phyloP scores from a whole-genome alignment of 2,329 filamentous ascomycete species.

The Bipolaris bicolor region DNA sequence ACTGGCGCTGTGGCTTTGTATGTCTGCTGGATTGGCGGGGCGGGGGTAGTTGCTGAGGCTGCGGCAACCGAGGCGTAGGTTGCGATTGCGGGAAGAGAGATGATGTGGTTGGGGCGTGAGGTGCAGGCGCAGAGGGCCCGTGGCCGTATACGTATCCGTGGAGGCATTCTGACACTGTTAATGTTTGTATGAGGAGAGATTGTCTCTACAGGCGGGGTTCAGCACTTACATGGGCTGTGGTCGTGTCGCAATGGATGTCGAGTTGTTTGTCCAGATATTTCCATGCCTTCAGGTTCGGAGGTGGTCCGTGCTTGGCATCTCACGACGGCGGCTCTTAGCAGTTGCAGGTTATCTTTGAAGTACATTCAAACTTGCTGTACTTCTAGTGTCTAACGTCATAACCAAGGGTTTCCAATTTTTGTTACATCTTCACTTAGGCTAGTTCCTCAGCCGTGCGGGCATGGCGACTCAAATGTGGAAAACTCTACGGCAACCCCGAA shows the following conservation, averaged over 20 bases:
- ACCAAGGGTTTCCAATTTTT: background rate
- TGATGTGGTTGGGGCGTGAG: constrained; percentile 33
- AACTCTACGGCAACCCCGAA: constrained; percentile 23
- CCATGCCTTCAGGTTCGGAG: constrained; percentile 22
- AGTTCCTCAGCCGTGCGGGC: constrained; percentile 16
- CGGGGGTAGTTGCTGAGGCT: constrained; percentile 58
- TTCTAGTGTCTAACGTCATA: background rate
- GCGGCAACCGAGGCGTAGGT: constrained; percentile 59
- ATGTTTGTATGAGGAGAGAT: background rate
- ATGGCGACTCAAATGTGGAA: constrained; percentile 39
- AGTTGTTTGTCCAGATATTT: constrained; percentile 38
- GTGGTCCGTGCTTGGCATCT: constrained; percentile 33
- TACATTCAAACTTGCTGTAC: background rate
- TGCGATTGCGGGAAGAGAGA: constrained; percentile 42
- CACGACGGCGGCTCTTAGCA: constrained; percentile 19
- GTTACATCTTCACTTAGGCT: background rate
- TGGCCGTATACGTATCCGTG: constrained; percentile 46
- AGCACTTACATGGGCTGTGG: constrained; percentile 36
- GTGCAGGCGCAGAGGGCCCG: constrained; percentile 38
- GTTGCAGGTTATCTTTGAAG: constrained; percentile 12
- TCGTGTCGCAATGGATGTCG: constrained; percentile 33
- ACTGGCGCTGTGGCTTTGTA: constrained; percentile 54
- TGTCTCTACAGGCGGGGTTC: background rate
- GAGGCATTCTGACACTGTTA: constrained; percentile 42
- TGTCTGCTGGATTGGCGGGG: constrained; percentile 59